Evolutionary conservation across 202 grass and related monocot genomes (phyloP), one percentile per base, ranked within the genome.

Genomic region (Schoenoplectus tabernaemontani): DNA sequence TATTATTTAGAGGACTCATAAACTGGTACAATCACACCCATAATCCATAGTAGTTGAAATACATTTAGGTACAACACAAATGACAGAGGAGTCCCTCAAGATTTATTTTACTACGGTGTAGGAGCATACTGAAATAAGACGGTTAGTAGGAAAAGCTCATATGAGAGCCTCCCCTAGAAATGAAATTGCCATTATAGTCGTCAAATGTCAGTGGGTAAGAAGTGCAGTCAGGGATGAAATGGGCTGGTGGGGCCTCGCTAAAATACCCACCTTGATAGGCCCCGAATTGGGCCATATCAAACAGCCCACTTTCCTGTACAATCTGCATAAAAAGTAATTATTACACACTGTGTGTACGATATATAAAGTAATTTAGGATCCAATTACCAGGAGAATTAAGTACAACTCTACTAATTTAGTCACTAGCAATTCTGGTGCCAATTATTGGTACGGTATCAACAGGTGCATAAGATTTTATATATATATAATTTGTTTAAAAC

Each of bases 201-300:
- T 74, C 64, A 59, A 44, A 46, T 50, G 83, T 87, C 59, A 87
- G 66, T 84, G 82, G 81, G 77, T 76, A 84, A 57, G 72, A 59
- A 79, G 36, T 56, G 39, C 78, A 68, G 48, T 50, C 54, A 58
- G 74, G 68, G 24, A n/a, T 82, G 24, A 87, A 6, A 65, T 53
- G 38, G 23, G 53, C 54, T 83, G 36, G 4, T 82, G 56, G 65
- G 44, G 67, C 44, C 74, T 66, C 64, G 39, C 78, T 73, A 76
- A 80, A 81, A 81, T 76, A 79, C 54, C 81, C 86, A 51, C 54
- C 62, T 67, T 84, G 77, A 82, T 87, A 54, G 9, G 36, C 41
- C 63, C 33, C 58, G 9, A 81, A 80, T 83, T 84, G 86, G 76
- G 72, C 32, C 22, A 22, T 20, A 56, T 44, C 70, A 26, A 36